phyloP scores from a whole-genome alignment of 768 basidiomycete species.

The Kwoniella heveanensis region DNA sequence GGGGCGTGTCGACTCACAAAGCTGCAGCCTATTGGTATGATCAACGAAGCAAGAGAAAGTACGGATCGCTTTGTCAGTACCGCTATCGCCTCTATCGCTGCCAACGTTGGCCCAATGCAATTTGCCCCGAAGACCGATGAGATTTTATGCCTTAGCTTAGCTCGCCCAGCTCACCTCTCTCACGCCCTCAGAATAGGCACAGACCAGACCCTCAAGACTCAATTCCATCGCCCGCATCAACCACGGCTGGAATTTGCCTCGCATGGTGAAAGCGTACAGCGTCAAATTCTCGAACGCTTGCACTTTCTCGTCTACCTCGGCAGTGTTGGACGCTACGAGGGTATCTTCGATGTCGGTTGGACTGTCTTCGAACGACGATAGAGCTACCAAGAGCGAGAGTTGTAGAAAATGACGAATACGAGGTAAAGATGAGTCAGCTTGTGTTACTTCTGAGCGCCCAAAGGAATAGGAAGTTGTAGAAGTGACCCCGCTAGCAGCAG shows the following conservation, averaged over 20 bases:
- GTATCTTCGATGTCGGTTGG: constrained; percentile 64
- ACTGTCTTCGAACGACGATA: constrained; percentile 20
- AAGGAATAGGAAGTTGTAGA: too few relatives aligned
- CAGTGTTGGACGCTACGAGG: constrained; percentile 63
- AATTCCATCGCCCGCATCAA: constrained; percentile 26
- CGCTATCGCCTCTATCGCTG: too few relatives aligned
- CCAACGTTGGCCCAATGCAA: too few relatives aligned
- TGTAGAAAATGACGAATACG: too few relatives aligned
- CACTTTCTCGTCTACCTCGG: constrained; percentile 40
- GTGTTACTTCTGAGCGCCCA: too few relatives aligned
- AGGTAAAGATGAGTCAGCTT: constrained; percentile 63
- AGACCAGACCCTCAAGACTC: constrained; percentile 30
- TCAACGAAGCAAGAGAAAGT: too few relatives aligned
- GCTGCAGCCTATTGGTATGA: constrained; percentile 19
- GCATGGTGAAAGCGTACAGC: constrained; percentile 31
- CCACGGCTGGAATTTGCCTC: constrained; percentile 33
- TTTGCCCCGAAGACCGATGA: neutral
- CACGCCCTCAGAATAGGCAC: constrained; percentile 25
- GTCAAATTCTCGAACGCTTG: constrained; percentile 40
- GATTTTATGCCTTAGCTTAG: too few relatives aligned
- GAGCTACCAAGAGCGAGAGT: constrained; percentile 61
- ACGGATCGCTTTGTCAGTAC: too few relatives aligned
- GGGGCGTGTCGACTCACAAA: too few relatives aligned
- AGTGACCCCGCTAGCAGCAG: too few relatives aligned
- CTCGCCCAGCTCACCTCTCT: constrained; percentile 41